A percentile compares a stretch with the other conserved stretches of the same genome.
These are phyloP conservation scores for Epichloe bromicola DNA, from an alignment of 2,329 filamentous ascomycete species.

Conservation along the genomic window DNA sequence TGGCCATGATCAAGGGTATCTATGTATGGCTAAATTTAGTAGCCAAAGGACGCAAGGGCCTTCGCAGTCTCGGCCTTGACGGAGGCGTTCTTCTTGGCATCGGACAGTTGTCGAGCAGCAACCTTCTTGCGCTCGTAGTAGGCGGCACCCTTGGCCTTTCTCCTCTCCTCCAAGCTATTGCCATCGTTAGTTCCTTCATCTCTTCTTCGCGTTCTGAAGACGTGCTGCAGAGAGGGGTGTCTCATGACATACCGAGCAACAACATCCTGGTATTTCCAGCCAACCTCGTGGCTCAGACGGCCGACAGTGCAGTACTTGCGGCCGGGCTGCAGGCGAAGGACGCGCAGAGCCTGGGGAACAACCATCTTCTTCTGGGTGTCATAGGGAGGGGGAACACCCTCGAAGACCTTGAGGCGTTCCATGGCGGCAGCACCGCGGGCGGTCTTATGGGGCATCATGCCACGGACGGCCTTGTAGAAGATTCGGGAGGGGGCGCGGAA, in stretches of 20 bases:
- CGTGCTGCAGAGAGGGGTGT: neutral
- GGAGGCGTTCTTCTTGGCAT: slow-evolving; percentile 85
- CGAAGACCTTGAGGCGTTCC: slow-evolving; percentile 99
- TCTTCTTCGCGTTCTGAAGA: neutral
- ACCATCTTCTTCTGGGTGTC: slow-evolving; percentile 99
- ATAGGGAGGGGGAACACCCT: slow-evolving; percentile 97
- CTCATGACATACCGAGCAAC: slow-evolving; percentile 66
- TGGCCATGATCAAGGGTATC: slow-evolving; percentile 14
- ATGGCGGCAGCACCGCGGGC: slow-evolving; percentile 90
- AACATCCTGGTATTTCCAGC: slow-evolving; percentile 99
- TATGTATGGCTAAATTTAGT: slow-evolving; percentile 46
- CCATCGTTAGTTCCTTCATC: slow-evolving; percentile 11
- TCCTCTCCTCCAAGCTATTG: slow-evolving; percentile 88
- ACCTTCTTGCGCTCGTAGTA: slow-evolving; percentile 99
- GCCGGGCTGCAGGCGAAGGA: slow-evolving; percentile 93
- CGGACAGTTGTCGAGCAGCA: slow-evolving; percentile 74
- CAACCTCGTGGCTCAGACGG: slow-evolving; percentile 94
- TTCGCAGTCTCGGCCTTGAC: slow-evolving; percentile 76
- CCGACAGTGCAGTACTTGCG: slow-evolving; percentile 99
- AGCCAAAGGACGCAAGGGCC: slow-evolving; percentile 82
- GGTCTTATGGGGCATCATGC: slow-evolving; percentile 99
- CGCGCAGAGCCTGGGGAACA: slow-evolving; percentile 92
- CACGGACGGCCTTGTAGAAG: slow-evolving; percentile 99
- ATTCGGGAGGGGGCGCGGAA: slow-evolving; percentile 98
- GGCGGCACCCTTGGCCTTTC: slow-evolving; percentile 97